Conservation (phyloP, 371 early-diverging fungal genomes). For the Actinomortierella ambigua region DNA sequence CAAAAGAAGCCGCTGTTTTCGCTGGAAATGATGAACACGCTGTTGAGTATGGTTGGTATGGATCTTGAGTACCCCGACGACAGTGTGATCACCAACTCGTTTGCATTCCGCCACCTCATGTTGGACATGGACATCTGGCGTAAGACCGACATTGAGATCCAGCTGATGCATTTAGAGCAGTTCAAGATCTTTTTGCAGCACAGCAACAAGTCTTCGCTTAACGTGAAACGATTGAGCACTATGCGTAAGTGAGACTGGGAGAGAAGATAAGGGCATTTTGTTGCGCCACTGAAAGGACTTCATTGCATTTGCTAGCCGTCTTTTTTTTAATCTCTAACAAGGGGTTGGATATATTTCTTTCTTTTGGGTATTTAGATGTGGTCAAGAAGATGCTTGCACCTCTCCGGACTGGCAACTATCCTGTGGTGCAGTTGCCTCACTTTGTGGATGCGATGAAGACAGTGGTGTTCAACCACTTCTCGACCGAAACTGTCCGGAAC, state of each 20-base stretch:
- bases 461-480: conserved; percentile 63
- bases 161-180: conserved; percentile 66
- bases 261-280: conserved; percentile 21
- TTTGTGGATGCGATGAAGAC: conserved; percentile 62
- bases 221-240: conserved; percentile 63
- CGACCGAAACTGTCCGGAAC: conserved; percentile 66
- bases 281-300: too few relatives aligned
- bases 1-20: conserved; percentile 66
- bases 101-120: conserved; percentile 69
- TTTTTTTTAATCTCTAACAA: too few relatives aligned
- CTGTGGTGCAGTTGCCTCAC: conserved; percentile 57
- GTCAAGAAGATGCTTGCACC: conserved; percentile 69
- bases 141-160: conserved; percentile 61
- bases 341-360: too few relatives aligned
- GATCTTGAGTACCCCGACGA: conserved; percentile 56
- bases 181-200: conserved; percentile 66
- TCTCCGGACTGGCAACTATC: conserved; percentile 65
- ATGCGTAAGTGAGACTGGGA: conserved; percentile 55
- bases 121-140: conserved; percentile 79
- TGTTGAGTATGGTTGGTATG: conserved; percentile 72
- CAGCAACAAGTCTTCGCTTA: conserved; percentile 61
- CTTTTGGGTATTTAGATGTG: conserved; percentile 47
- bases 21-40: conserved; percentile 60
- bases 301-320: too few relatives aligned
- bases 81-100: conserved; percentile 68